A percentile compares a stretch with the other conserved stretches of the same genome.
Conservation (phyloP, 2,329 filamentous ascomycete species). For the Lachnellula cervina region DNA sequence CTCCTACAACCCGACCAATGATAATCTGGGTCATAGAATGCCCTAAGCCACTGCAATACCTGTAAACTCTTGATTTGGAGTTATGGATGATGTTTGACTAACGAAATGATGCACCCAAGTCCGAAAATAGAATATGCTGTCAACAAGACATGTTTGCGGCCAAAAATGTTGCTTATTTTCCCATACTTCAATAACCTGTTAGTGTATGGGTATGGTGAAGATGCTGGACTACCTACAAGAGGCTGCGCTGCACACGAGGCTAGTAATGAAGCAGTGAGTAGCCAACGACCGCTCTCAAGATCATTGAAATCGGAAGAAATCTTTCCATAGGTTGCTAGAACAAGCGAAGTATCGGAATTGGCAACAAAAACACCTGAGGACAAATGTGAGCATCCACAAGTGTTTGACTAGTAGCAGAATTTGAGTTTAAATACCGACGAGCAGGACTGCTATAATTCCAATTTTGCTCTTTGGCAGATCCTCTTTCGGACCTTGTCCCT, state of each 20-base stretch:
- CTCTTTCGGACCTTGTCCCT: neutral
- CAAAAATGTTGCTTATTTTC: conserved; percentile 55
- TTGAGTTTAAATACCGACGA: conserved; percentile 14
- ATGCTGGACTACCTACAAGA: conserved; percentile 31
- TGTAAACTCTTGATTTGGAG: neutral
- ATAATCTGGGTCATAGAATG: conserved; percentile 46
- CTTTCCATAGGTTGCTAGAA: conserved; percentile 60
- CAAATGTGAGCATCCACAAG: neutral
- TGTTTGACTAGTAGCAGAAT: neutral
- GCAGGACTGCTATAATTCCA: conserved; percentile 21
- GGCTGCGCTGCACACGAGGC: conserved; percentile 49
- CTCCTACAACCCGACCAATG: conserved; percentile 47
- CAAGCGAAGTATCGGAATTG: conserved; percentile 58
- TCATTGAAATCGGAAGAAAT: conserved; percentile 58
- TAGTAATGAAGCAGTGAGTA: conserved; percentile 49
- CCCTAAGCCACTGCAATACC: conserved; percentile 36
- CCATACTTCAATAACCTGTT: conserved; percentile 27
- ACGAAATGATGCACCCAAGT: conserved; percentile 38
- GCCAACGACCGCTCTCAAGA: conserved; percentile 53
- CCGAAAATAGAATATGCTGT: conserved; percentile 48
- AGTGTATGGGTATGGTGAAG: neutral
- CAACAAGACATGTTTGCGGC: conserved; percentile 47
- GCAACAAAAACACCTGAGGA: conserved; percentile 56
- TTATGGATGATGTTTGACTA: conserved; percentile 19
- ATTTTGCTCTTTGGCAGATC: neutral